Conservation (phyloP, 129 eudicot genomes). For the Lactuca sativa region DNA sequence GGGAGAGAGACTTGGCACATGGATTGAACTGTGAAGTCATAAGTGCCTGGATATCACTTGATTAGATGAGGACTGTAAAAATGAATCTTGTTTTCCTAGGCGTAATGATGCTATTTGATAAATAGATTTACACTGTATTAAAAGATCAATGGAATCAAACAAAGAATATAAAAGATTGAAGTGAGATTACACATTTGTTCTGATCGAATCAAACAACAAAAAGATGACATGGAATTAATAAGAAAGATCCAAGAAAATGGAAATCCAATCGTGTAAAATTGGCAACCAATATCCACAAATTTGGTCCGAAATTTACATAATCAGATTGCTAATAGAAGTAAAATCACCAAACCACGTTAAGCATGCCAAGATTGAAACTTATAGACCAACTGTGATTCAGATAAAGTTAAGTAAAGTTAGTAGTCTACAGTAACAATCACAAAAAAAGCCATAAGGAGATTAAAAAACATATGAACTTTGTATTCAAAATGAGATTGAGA, state of each 20-base stretch:
- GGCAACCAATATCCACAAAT: background rate
- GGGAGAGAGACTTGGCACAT: background rate
- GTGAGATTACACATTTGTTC: background rate
- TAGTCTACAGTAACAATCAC: background rate
- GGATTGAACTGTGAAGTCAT: slow-evolving; percentile 2
- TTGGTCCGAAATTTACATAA: background rate
- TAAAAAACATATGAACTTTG: background rate
- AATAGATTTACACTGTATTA: slow-evolving; percentile 12
- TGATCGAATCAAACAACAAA: background rate
- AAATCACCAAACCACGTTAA: slow-evolving; percentile 1
- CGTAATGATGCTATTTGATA: background rate
- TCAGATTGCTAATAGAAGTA: slow-evolving; percentile 11
- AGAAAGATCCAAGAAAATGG: background rate
- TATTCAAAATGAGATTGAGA: background rate
- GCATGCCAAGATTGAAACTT: background rate
- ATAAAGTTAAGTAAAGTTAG: background rate
- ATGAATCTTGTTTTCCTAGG: background rate
- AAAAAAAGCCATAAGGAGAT: background rate
- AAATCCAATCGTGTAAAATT: slow-evolving; percentile 1
- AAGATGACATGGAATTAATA: background rate
- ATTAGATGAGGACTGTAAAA: slow-evolving; percentile 2
- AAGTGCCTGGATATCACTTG: slow-evolving; percentile 3
- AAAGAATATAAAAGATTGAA: background rate
- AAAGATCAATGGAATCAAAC: slow-evolving; percentile 11
- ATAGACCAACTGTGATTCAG: background rate